Evolutionary conservation across 192 early-diverging fungal genomes (phyloP).

Genomic region (Entomortierella beljakovae): DNA sequence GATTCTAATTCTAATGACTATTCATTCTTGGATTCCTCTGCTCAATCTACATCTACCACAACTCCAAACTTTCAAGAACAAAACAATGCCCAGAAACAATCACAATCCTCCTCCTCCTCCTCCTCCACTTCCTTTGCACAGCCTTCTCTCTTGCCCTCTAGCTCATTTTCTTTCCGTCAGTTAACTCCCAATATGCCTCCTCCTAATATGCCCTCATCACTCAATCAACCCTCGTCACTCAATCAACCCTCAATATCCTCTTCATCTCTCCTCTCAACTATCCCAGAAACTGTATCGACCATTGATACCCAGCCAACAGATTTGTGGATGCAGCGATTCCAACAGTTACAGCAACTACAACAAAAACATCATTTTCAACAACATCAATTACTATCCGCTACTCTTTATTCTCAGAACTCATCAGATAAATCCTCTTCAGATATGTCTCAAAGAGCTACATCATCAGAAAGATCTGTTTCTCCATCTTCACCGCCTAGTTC

Average conservation of each 20-base stretch:
- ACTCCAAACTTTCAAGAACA: neutral
- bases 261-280: neutral
- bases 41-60: neutral
- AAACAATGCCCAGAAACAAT: neutral
- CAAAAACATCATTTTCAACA: slow-evolving; percentile 32
- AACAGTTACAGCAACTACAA: slow-evolving; percentile 35
- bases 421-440: neutral
- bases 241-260: neutral
- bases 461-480: slow-evolving; percentile 31
- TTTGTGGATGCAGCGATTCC: slow-evolving; percentile 28
- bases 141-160: slow-evolving; percentile 10
- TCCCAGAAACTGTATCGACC: neutral
- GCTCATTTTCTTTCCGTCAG: slow-evolving; percentile 25
- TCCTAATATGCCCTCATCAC: neutral
- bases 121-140: neutral
- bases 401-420: slow-evolving; percentile 1
- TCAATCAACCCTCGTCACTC: neutral
- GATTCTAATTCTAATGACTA: neutral
- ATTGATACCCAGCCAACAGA: neutral
- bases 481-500: slow-evolving; percentile 11
- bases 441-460: slow-evolving; percentile 8
- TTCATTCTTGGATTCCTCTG: neutral
- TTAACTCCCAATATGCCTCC: slow-evolving; percentile 20
- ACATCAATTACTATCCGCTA: slow-evolving; percentile 29
- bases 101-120: neutral